Percentiles rank a stretch among this genome's conserved stretches.
phyloP scores from a whole-genome alignment of 495 filamentous ascomycete genomes.

The Aspergillus affinis region DNA sequence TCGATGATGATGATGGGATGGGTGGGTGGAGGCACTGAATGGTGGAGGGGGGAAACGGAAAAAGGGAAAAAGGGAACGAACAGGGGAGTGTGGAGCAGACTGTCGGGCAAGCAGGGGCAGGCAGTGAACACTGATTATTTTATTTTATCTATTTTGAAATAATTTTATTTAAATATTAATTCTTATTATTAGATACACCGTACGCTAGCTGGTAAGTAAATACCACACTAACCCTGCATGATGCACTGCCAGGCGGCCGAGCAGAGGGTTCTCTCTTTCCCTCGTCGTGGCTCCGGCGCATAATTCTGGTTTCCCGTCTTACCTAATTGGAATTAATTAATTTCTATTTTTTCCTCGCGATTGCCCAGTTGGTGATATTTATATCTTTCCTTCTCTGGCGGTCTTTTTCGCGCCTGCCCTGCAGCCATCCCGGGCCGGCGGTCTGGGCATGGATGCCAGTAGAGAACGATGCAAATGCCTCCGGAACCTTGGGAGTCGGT shows the following conservation, averaged over 20 bases:
- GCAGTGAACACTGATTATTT: constrained; percentile 18
- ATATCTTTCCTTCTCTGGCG: not conserved
- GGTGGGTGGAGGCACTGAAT: constrained; percentile 3
- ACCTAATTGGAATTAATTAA: not conserved
- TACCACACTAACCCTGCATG: constrained; percentile 15
- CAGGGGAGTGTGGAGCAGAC: constrained; percentile 15
- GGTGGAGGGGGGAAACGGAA: constrained; percentile 16
- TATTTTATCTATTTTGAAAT: too few species aligned
- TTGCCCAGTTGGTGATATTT: not conserved
- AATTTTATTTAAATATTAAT: not conserved
- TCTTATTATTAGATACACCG: constrained; percentile 17
- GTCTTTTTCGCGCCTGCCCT: not conserved
- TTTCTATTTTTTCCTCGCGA: not conserved
- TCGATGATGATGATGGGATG: constrained; percentile 18
- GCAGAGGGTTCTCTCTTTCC: not conserved
- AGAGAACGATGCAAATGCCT: too few species aligned
- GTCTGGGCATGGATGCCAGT: not conserved
- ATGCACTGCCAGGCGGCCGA: constrained; percentile 7
- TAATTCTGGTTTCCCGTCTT: constrained; percentile 4
- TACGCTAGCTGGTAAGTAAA: not conserved
- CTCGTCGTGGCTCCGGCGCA: not conserved
- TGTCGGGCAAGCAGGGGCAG: constrained; percentile 17
- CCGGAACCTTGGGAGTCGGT: not conserved
- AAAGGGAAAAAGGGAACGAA: constrained; percentile 12
- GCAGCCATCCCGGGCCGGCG: not conserved